Evolutionary conservation across 495 filamentous ascomycete species (phyloP).

Genomic region (Neurospora africana): DNA sequence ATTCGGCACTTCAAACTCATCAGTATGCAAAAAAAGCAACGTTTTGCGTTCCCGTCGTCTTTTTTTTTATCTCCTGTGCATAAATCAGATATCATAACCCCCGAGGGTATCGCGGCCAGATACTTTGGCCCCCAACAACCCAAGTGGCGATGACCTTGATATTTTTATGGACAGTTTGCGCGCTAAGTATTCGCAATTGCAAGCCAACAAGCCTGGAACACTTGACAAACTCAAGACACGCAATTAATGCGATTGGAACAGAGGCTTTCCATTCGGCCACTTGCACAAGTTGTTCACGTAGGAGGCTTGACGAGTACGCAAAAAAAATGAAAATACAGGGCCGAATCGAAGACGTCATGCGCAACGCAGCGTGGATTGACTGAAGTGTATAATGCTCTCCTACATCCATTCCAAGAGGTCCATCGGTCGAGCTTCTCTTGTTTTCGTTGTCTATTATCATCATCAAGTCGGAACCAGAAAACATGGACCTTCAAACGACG

Average conservation of each 20-base stretch:
- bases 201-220: not conserved
- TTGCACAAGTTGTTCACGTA: not conserved
- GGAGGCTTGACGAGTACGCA: not conserved
- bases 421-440: too few relatives aligned
- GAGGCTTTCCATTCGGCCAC: not conserved
- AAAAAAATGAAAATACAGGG: not conserved
- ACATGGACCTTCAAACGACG: not conserved
- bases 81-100: not conserved
- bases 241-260: not conserved
- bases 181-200: not conserved
- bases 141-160: not conserved
- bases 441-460: too few relatives aligned
- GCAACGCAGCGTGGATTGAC: not conserved
- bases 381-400: not conserved
- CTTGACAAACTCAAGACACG: not conserved
- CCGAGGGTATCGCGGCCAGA: accelerated
- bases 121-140: not conserved
- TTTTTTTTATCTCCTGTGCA: not conserved
- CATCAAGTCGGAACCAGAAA: too few relatives aligned
- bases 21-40: too few relatives aligned
- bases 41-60: too few relatives aligned
- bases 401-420: too few relatives aligned
- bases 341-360: not conserved
- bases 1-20: not conserved
- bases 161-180: not conserved